phyloP scores from a whole-genome alignment of 805 yeast species.

The Suhomyces sp. region DNA sequence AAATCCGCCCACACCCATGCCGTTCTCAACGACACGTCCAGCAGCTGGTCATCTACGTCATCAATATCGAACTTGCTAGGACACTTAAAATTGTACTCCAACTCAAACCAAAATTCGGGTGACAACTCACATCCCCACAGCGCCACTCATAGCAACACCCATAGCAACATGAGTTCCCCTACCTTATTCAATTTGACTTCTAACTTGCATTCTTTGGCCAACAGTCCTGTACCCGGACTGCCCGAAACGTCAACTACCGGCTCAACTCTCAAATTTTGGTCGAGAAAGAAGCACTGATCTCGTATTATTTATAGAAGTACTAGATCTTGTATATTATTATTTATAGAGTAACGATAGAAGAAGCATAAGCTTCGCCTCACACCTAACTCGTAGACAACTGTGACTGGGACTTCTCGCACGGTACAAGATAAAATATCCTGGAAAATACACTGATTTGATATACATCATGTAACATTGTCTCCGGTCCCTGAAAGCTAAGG shows the following conservation, averaged over 20 bases:
- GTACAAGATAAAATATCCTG: too few species aligned
- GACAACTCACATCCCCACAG: neutral
- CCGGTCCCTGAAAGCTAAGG: neutral
- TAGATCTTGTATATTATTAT: neutral
- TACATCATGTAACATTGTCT: too few species aligned
- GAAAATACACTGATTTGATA: neutral
- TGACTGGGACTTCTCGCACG: too few species aligned
- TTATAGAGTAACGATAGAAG: conserved; percentile 2
- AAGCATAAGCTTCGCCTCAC: neutral
- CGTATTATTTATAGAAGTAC: neutral
- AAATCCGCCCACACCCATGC: conserved; percentile 2
- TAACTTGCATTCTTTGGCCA: conserved; percentile 2
- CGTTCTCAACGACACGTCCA: conserved; percentile 7
- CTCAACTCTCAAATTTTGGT: conserved; percentile 17
- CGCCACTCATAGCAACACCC: neutral
- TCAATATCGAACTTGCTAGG: conserved; percentile 15
- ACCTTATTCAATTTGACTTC: neutral
- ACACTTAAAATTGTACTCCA: conserved; percentile 12
- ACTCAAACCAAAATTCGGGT: neutral
- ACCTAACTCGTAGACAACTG: neutral
- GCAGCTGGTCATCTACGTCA: conserved; percentile 10
- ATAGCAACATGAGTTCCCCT: conserved; percentile 1
- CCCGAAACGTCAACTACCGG: neutral
- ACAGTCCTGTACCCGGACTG: neutral
- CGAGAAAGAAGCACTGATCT: conserved; percentile 14